Evolutionary conservation across 192 early-diverging fungal species (phyloP).

Genomic region (Entophlyctis luteolus): DNA sequence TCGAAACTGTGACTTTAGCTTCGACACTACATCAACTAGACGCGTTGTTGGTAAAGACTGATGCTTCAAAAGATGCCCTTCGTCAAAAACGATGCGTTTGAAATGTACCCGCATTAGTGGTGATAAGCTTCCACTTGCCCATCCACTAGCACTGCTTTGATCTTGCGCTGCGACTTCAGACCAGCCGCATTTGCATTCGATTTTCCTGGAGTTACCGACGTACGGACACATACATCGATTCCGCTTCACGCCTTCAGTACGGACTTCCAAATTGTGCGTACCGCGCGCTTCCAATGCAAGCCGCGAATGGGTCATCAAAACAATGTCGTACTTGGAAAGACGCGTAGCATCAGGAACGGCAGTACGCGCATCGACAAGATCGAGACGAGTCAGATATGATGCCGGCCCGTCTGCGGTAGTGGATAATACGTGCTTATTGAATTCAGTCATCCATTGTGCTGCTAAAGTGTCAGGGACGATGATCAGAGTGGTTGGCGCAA

Average conservation of each 20-base stretch:
- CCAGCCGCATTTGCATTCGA: not conserved
- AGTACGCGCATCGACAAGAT: slow-evolving; percentile 22
- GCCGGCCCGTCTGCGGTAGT: not conserved
- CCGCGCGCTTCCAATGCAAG: slow-evolving; percentile 59
- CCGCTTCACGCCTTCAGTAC: not conserved
- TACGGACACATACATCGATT: slow-evolving; percentile 5
- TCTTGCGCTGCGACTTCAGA: not conserved
- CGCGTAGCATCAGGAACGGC: slow-evolving; percentile 46
- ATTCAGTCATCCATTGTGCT: slow-evolving; percentile 74
- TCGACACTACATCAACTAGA: slow-evolving; percentile 45
- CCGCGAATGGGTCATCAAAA: slow-evolving; percentile 63
- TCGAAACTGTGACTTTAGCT: slow-evolving; percentile 51
- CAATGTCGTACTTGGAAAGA: slow-evolving; percentile 64
- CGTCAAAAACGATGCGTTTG: slow-evolving; percentile 79
- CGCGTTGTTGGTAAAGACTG: not conserved
- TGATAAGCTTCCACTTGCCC: slow-evolving; percentile 40
- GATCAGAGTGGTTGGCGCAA: slow-evolving; percentile 59
- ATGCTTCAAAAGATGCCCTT: slow-evolving; percentile 66
- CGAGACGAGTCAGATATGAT: not conserved
- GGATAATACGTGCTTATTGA: slow-evolving; percentile 54
- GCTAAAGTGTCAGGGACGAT: slow-evolving; percentile 74
- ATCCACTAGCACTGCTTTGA: no score
- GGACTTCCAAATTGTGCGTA: slow-evolving; percentile 9
- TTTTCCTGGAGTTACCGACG: not conserved
- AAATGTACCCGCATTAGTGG: slow-evolving; percentile 71